Base-by-base conservation (phyloP, 805 yeast genomes). In the Grigorovia humatica region DNA sequence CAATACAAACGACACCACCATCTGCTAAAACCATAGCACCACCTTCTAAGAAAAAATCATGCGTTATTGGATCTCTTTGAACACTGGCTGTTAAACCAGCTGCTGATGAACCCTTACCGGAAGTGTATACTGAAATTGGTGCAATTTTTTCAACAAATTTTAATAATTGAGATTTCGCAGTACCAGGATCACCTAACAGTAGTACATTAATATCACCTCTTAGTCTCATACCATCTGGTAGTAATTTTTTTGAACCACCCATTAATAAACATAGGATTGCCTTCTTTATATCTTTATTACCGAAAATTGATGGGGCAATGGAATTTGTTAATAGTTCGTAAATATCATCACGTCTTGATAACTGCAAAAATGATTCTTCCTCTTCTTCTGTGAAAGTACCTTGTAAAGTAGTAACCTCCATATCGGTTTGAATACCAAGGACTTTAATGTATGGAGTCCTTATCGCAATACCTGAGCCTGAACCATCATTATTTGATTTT, bases 11-110 rank as follows among this genome's bases (percentile, higher is more conserved):
- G 48, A 93, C 97, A 58, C 99, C 99, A 43, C 98, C 98, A 71
- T 93, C 99, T 0, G 99, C 99, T 48, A 93, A 74, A n/a, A 93
- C 99, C 97, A 93, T 90, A 9, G 99, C 99, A 70, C 99, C 99
- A 54, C 99, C 99, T 77, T 93, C 99, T 50, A 93, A 74, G 67
- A 87, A 91, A 67, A 91, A 93, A 60, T 93, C 99, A 56, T 96
- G 74, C 0, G 96, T 86, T 23, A 75, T 74, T 1, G 88, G 76
- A 67, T 93, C 98, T 66, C 96, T 78, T 71, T 91, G 99, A 18
- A 93, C 98, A 17, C 96, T 85, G 0, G 99, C 99, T 1, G 99
- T 93, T 69, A 93, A 78, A 81, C 99, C 99, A 2, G 98, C 99
- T 1, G 99, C 99, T 11, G 98, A 91, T 0, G 99, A 91, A 63